Evolutionary conservation across 1,139 yeast genomes (phyloP).

Genomic region (Pichia sp.): DNA sequence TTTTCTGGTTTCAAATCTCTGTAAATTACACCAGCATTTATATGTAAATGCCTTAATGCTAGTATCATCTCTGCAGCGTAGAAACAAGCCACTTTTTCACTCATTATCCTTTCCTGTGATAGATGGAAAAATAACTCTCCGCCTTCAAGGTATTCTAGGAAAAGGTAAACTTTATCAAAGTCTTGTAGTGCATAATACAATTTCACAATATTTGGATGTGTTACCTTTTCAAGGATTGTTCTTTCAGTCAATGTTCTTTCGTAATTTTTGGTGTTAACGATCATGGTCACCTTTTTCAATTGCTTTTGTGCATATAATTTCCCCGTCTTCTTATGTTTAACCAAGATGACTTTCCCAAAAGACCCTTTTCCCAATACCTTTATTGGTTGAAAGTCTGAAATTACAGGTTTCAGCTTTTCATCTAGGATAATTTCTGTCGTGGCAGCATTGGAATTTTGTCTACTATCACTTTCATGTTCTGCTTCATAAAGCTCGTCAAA

Average conservation of each 20-base stretch:
- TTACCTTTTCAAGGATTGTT: slow-evolving; percentile 58
- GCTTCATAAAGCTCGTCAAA: slow-evolving; percentile 34
- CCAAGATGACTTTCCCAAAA: slow-evolving; percentile 85
- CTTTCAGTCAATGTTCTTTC: slow-evolving; percentile 72
- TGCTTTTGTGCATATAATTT: slow-evolving; percentile 86
- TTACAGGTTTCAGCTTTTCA: slow-evolving; percentile 31
- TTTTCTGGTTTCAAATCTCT: slow-evolving; percentile 93
- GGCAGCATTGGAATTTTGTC: slow-evolving; percentile 18
- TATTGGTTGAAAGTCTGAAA: slow-evolving; percentile 71
- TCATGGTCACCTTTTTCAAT: slow-evolving; percentile 71
- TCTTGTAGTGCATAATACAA: slow-evolving; percentile 89
- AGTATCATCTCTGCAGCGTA: slow-evolving; percentile 84
- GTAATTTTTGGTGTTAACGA: slow-evolving; percentile 47
- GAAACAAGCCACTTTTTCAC: slow-evolving; percentile 77
- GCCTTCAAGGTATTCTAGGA: slow-evolving; percentile 83
- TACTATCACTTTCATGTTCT: slow-evolving; percentile 17
- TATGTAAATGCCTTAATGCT: slow-evolving; percentile 77
- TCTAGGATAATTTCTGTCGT: neutral
- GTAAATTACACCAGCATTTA: slow-evolving; percentile 74
- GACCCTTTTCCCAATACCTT: slow-evolving; percentile 87
- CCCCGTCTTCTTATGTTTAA: slow-evolving; percentile 64
- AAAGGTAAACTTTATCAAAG: slow-evolving; percentile 76
- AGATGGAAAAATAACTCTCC: slow-evolving; percentile 91
- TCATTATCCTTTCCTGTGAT: slow-evolving; percentile 46
- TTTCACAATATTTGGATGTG: slow-evolving; percentile 86